Percentiles rank a stretch among this genome's conserved stretches.
Evolutionary conservation across 2,329 filamentous ascomycete genomes (phyloP).

Genomic region (Salinomyces thailandicus): DNA sequence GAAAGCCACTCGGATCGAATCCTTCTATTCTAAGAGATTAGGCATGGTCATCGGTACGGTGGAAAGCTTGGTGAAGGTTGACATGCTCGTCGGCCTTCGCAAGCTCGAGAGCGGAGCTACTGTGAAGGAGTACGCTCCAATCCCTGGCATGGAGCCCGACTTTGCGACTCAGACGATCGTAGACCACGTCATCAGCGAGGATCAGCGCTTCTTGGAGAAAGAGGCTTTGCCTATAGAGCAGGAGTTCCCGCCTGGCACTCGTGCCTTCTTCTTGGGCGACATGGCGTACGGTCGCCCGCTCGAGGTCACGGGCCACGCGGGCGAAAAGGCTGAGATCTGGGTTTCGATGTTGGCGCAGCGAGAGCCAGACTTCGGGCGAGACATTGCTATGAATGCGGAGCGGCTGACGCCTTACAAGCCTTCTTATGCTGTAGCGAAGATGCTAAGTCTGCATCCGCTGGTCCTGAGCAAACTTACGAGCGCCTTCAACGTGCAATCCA

Average conservation of each 20-base stretch:
- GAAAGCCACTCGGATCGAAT: slow-evolving; percentile 75
- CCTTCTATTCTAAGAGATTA: slow-evolving; percentile 78
- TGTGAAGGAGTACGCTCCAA: slow-evolving; percentile 82
- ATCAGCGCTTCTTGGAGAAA: slow-evolving; percentile 85
- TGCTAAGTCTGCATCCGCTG: slow-evolving; percentile 70
- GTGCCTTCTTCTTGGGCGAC: slow-evolving; percentile 88
- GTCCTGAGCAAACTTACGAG: slow-evolving; percentile 93
- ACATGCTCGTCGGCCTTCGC: slow-evolving; percentile 81
- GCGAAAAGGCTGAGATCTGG: slow-evolving; percentile 67
- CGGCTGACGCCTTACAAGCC: slow-evolving; percentile 66
- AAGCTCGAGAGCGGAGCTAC: slow-evolving; percentile 88
- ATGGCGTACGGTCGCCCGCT: slow-evolving; percentile 85
- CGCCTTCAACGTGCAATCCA: slow-evolving; percentile 75
- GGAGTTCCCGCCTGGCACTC: slow-evolving; percentile 74
- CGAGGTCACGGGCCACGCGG: slow-evolving; percentile 64
- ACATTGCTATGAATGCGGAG: slow-evolving; percentile 62
- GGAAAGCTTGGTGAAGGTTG: slow-evolving; percentile 81
- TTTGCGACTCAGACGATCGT: slow-evolving; percentile 89
- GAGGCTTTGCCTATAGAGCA: slow-evolving; percentile 79
- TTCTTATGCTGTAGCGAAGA: slow-evolving; percentile 77
- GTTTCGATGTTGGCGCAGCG: slow-evolving; percentile 61
- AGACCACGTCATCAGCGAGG: slow-evolving; percentile 79
- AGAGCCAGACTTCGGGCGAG: slow-evolving; percentile 71
- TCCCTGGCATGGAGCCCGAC: slow-evolving; percentile 75
- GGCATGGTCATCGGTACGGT: slow-evolving; percentile 79